Base-by-base conservation (phyloP, 805 yeast species). In the Candida dajiaensis region DNA sequence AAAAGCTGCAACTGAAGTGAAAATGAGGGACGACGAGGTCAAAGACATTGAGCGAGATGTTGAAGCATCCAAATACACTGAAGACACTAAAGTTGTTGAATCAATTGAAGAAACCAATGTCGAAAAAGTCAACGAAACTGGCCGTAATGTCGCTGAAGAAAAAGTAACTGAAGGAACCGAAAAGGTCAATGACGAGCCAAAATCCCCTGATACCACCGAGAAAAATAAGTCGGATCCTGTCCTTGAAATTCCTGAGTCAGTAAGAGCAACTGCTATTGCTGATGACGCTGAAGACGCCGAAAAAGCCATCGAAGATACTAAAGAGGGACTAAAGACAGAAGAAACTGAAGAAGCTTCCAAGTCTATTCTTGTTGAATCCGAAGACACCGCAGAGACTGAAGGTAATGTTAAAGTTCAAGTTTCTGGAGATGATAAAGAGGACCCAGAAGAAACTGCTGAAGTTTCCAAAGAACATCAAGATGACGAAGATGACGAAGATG, bases 201-300 rank as follows among this genome's bases (percentile, higher is more conserved):
- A 33, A 33, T 4, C 21, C 7, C 3, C 21, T 8, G 10, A 31
- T 6, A 9, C 21, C 6, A 16, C 13, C 7, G 21, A 33, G 7
- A 11, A 31, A 16, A 19, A 3, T 9, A 9, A 16, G 15, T 6
- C 21, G 16, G 21, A 16, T 19, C 21, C 13, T 5, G 4, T 18
- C 11, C 4, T 13, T n/a, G 37, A 16, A n/a, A 16, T 10, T 10
- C 4, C 21, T 5, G 21, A 16, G 21, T 16, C 21, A 8, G 5
- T 33, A 11, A 16, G 16, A 12, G 13, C 19, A 8, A 10, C 4
- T 16, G 7, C 21, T 33, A 13, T n/a, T 12, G 6, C 25, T 18
- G 46, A 38, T 21, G 44, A 43, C 22, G 43, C 28, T 2, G 51
- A 50, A 40, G 23, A 22, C 5, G 12, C 23, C 12, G 45, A 40